Evolutionary conservation across 192 early-diverging fungal species (phyloP), one percentile per base, ranked within the genome.

Genomic region (Mortierella claussenii): DNA sequence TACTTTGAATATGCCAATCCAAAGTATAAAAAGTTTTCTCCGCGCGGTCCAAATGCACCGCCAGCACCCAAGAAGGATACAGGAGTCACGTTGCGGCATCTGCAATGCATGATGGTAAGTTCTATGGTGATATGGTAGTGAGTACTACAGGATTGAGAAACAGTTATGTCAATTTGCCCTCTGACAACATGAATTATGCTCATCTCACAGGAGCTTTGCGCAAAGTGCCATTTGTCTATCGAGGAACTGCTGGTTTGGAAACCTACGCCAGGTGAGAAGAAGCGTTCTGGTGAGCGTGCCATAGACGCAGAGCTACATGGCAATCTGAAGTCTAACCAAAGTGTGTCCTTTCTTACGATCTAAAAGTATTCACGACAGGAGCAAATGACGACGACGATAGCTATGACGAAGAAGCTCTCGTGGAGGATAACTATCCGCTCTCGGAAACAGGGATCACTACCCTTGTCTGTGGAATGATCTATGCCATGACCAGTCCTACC

Each of bases 401-500:
- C 46, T 67, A 61, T 34, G 64, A 76, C 12, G 73, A 76, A 15
- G 73, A 76, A 18, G 64, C 64, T n/a, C 24, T 76, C 26, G n/a
- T 67, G 1, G 73, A 76, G 36, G 73, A 76, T 45, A 66, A 76
- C 53, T 76, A 67, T 24, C 73, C 73, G 26, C 32, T 76, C 12
- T 67, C 73, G 12, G 73, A 76, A 36, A 67, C 63, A 8, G 73
- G 73, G 46, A 67, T 76, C 46, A 67, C 73, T 1, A 76, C 73
- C 3, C 37, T 76, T 13, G 54, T 56, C 11, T 30, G 58, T 5
- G 73, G 64, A 31, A 76, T 76, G 73, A 76, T 76, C 26, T 62
- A 65, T n/a, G 64, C 63, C 28, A 44, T 62, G 46, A 62, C 51
- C 10, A 40, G 45, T 27, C 59, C 73, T 6, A 33, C 23, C 15